phyloP scores from a whole-genome alignment of 2,329 filamentous ascomycete genomes.

The Apiospora hydei region DNA sequence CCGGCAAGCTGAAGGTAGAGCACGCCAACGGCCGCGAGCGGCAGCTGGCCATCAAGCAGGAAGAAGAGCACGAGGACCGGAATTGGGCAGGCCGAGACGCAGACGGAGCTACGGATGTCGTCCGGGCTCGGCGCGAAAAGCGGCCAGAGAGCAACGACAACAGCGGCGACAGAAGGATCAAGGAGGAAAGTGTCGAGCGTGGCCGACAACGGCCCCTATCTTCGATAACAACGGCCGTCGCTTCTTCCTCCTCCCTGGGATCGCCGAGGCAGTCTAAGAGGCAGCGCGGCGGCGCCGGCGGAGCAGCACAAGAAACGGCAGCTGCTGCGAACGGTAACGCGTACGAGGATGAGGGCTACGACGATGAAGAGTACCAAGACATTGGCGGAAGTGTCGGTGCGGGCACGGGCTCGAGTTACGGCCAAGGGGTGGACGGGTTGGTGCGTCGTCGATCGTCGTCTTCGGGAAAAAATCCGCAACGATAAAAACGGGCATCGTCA shows the following conservation, averaged over 20 bases:
- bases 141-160: not conserved
- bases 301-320: not conserved
- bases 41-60: not conserved
- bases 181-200: conserved; percentile 26
- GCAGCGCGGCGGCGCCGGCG: conserved; percentile 18
- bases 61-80: conserved; percentile 19
- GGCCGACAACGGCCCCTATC: not conserved
- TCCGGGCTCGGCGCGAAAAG: conserved; percentile 4
- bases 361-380: not conserved
- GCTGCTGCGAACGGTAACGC: not conserved
- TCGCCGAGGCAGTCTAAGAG: conserved; percentile 20
- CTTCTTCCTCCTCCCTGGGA: not conserved
- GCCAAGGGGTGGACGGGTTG: not conserved
- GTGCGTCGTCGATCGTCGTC: not conserved
- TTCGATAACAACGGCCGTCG: not conserved
- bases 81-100: not conserved
- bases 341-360: not conserved
- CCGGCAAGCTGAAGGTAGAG: not conserved
- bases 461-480: not conserved
- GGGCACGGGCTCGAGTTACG: conserved; percentile 1
- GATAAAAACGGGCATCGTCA: not conserved
- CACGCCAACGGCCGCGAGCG: not conserved
- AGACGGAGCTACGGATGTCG: not conserved
- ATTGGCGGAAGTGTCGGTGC: not conserved
- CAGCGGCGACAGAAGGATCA: conserved; percentile 5